These are phyloP conservation scores for Ascochyta rabiei DNA, from an alignment of 2,329 filamentous ascomycete genomes.

Conservation along the genomic window DNA sequence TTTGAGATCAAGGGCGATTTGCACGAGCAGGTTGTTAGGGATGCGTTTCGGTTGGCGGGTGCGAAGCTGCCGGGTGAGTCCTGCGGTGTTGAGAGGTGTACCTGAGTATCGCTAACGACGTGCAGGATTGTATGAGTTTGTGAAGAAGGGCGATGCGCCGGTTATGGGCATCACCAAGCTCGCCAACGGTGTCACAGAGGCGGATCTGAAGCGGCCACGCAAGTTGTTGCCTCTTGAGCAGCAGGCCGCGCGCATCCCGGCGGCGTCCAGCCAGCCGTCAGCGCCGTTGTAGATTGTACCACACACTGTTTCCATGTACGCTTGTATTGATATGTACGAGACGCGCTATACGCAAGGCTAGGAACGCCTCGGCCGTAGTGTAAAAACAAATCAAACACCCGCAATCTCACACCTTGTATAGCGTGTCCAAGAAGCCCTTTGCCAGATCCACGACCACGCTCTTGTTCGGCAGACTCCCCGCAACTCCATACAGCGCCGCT, in stretches of 20 bases:
- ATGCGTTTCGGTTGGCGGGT: slow-evolving; percentile 91
- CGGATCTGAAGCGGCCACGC: slow-evolving; percentile 81
- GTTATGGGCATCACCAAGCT: slow-evolving; percentile 94
- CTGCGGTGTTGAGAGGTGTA: neutral
- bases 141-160: slow-evolving; percentile 87
- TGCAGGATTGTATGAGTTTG: slow-evolving; percentile 84
- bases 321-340: slow-evolving; percentile 9
- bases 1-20: slow-evolving; percentile 91
- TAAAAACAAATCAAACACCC: neutral
- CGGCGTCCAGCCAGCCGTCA: slow-evolving; percentile 30
- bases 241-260: slow-evolving; percentile 71
- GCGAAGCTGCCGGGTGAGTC: slow-evolving; percentile 88
- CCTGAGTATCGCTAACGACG: slow-evolving; percentile 16
- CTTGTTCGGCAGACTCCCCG: slow-evolving; percentile 94
- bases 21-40: slow-evolving; percentile 91
- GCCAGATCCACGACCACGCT: slow-evolving; percentile 90
- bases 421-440: slow-evolving; percentile 85
- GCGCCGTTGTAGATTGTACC: slow-evolving; percentile 19
- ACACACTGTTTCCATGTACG: neutral
- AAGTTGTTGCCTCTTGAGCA: slow-evolving; percentile 63
- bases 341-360: neutral
- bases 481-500: slow-evolving; percentile 91
- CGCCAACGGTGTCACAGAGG: slow-evolving; percentile 77
- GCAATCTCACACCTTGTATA: slow-evolving; percentile 76
- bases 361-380: neutral